Evolutionary conservation across 169 alveolate species (phyloP).

Genomic region (Cryptosporidium parvum): DNA sequence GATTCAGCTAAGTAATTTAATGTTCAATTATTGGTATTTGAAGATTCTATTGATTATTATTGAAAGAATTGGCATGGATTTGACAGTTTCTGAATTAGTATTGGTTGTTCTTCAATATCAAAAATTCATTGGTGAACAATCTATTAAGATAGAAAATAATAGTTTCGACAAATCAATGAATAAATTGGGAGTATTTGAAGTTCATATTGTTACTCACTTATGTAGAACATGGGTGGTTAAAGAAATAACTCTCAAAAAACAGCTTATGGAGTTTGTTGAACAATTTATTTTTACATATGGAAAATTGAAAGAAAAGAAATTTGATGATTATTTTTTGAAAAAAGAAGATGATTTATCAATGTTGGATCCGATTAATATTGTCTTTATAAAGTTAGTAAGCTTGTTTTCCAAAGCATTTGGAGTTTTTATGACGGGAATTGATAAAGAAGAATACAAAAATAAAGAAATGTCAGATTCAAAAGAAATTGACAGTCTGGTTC

Average conservation of each 20-base stretch:
- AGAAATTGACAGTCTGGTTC: background rate
- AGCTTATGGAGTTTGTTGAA: constrained; percentile 2
- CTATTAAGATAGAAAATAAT: background rate
- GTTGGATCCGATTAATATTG: constrained; percentile 14
- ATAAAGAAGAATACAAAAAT: background rate
- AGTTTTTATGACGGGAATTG: constrained; percentile 13
- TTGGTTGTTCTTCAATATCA: constrained; percentile 16
- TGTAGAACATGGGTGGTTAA: constrained; percentile 33
- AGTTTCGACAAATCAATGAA: constrained; percentile 8
- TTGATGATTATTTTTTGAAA: background rate
- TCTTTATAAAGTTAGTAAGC: constrained; percentile 14
- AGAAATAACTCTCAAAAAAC: constrained; percentile 41
- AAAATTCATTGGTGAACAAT: background rate
- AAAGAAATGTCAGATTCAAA: background rate
- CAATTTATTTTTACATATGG: background rate
- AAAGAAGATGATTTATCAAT: background rate
- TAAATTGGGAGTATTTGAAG: constrained; percentile 20
- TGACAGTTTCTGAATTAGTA: background rate
- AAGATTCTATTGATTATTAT: constrained; percentile 15
- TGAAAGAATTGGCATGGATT: constrained; percentile 2
- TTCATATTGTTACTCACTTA: constrained; percentile 5
- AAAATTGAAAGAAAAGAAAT: background rate
- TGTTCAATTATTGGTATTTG: constrained; percentile 63
- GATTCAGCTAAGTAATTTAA: background rate
- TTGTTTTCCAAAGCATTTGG: constrained; percentile 45